Evolutionary conservation across 495 filamentous ascomycete genomes (phyloP), one percentile per base, ranked within the genome.

Genomic region (Trichoderma orchidacearum): DNA sequence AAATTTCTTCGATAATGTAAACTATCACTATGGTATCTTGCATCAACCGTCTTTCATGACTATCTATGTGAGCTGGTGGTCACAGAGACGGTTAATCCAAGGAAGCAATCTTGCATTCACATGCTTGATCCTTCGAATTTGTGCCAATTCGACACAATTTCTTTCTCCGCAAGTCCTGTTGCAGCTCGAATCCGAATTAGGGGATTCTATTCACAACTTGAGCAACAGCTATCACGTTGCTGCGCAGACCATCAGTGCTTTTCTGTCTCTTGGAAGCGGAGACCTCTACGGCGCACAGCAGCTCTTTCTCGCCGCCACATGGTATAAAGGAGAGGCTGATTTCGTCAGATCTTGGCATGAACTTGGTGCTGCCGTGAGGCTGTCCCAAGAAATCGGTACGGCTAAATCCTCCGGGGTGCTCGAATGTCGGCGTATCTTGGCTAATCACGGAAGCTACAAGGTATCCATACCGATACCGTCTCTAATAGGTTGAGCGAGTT

Each of bases 271-370:
- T 0, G 75, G 76, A 0, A 72, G 74, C 57, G 75, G 74, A n/a
- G 73, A 73, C 0, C 54, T 81, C 30, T 58, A 66, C 21, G 70
- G 78, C 27, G 71, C 79, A 5, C 78, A 81, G 60, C 77, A 80
- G 60, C 62, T 77, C 11, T 78, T 80, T 56, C 62, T 79, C 1
- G 74, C 68, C n/a, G 70, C 70, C 5, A 68, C 68, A 32, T 81
- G 75, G 75, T 74, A 66, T 58, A 80, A 81, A 63, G 73, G 72
- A 9, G 75, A 77, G 45, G 72, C 72, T 38, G 63, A 70, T 13
- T 79, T 78, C 61, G 71, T 75, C 5, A 75, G 77, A 51, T 71
- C 76, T 1, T 79, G 78, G 78, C 76, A 80, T 63, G 65, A 69
- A 13, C 56, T 80, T 28, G 65, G 71, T 38, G 59, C 62, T 53